Evolutionary conservation across 306 rosid genomes (phyloP).

Genomic region (Castanopsis chinensis): DNA sequence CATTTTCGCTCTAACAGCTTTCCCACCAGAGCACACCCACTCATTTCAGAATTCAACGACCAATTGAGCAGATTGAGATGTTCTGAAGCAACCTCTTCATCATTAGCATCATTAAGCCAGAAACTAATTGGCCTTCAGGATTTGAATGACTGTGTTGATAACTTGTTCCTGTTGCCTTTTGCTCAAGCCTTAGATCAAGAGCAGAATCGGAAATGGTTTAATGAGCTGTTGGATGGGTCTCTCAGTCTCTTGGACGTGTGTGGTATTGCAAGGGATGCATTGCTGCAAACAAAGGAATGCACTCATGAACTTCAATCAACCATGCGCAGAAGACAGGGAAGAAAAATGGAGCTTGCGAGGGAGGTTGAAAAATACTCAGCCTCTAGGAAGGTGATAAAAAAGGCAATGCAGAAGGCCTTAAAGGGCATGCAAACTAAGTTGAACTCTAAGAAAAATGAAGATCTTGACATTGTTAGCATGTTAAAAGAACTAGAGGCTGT

Average conservation of each 20-base stretch:
- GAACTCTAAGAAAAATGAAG: slow-evolving; percentile 5
- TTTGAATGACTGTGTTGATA: slow-evolving; percentile 8
- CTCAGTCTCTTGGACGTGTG: slow-evolving; percentile 22
- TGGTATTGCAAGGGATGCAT: slow-evolving; percentile 20
- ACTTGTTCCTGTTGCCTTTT: slow-evolving; percentile 11
- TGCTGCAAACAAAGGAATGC: slow-evolving; percentile 22
- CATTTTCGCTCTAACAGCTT: slow-evolving; percentile 44
- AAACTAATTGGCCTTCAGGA: slow-evolving; percentile 17
- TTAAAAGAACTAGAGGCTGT: slow-evolving; percentile 25
- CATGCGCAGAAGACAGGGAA: slow-evolving; percentile 5
- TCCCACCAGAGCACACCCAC: slow-evolving; percentile 36
- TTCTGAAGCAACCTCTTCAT: slow-evolving; percentile 16
- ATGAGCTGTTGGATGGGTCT: slow-evolving; percentile 18
- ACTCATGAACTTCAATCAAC: slow-evolving; percentile 17
- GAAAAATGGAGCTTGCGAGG: background rate
- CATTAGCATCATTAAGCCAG: slow-evolving; percentile 13
- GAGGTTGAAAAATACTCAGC: slow-evolving; percentile 25
- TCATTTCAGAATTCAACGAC: slow-evolving; percentile 32
- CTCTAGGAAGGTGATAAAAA: slow-evolving; percentile 32
- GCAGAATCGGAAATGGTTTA: background rate
- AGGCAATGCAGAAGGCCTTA: slow-evolving; percentile 28
- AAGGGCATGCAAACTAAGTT: slow-evolving; percentile 10
- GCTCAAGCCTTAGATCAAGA: background rate
- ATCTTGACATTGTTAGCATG: slow-evolving; percentile 10
- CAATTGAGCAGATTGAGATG: slow-evolving; percentile 19